A percentile compares a stretch with the other conserved stretches of the same genome.
phyloP scores from a whole-genome alignment of 257 asterid species.

The Primulina huaijiensis region DNA sequence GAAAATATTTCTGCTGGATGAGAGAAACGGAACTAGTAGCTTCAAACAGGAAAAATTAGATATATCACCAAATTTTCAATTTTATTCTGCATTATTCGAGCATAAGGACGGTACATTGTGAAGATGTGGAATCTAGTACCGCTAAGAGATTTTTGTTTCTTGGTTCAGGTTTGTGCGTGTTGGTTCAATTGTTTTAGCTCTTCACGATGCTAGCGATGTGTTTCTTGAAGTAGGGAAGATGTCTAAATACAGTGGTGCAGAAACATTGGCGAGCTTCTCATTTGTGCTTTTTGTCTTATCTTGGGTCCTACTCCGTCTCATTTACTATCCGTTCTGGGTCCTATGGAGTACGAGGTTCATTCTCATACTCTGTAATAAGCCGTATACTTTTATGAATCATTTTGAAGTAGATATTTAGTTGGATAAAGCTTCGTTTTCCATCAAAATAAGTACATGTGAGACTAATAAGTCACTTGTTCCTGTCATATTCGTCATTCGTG shows the following conservation, averaged over 20 bases:
- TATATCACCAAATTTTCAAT: background rate
- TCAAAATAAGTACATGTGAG: background rate
- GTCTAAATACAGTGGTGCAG: conserved; percentile 93
- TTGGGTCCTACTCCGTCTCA: conserved; percentile 75
- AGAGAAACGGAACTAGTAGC: conserved; percentile 7
- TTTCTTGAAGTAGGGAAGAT: conserved; percentile 88
- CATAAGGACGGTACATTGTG: conserved; percentile 1
- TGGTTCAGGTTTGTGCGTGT: conserved; percentile 72
- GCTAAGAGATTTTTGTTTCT: conserved; percentile 9
- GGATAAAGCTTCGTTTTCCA: background rate
- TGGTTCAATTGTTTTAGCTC: conserved; percentile 82
- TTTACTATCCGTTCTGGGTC: conserved; percentile 83
- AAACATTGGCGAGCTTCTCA: conserved; percentile 70
- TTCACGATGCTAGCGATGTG: conserved; percentile 92
- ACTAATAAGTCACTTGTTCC: background rate
- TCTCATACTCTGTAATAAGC: background rate
- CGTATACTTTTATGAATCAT: background rate
- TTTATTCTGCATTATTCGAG: background rate
- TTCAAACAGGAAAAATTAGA: conserved; percentile 5
- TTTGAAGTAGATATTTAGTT: background rate
- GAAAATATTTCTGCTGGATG: background rate
- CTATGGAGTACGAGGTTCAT: conserved; percentile 90
- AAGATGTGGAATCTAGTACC: background rate
- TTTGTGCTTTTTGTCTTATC: conserved; percentile 67
- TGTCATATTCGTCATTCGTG: background rate